phyloP scores from a whole-genome alignment of 208 protist genomes.

The Leishmania aethiopica region DNA sequence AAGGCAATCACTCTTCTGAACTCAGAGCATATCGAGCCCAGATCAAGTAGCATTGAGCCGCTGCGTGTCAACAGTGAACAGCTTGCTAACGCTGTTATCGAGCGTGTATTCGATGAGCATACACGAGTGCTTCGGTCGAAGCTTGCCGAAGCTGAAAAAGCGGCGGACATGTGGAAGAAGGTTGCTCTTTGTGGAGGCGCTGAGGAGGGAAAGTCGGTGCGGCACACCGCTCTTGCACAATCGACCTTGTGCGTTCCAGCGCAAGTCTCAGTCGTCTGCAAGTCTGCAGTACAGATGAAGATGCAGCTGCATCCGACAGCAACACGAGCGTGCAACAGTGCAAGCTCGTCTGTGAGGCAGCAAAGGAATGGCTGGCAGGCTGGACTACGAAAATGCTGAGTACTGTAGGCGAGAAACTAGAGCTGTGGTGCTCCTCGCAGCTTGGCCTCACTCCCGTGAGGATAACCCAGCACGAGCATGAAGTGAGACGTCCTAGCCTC shows the following conservation, averaged over 20 bases:
- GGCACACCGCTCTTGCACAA: not conserved
- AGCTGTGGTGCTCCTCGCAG: constrained; percentile 1
- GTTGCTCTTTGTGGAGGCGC: constrained; percentile 12
- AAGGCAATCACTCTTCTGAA: constrained; percentile 13
- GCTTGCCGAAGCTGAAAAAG: constrained; percentile 24
- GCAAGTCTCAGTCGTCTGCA: not conserved
- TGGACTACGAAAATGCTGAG: not conserved
- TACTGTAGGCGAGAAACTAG: not conserved
- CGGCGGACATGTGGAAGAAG: constrained; percentile 23
- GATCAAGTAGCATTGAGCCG: not conserved
- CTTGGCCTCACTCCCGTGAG: not conserved
- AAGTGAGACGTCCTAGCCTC: not conserved
- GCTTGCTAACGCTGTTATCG: constrained; percentile 22
- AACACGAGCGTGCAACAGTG: not conserved
- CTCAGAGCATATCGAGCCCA: not conserved
- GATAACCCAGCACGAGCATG: not conserved
- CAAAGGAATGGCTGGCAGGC: not conserved
- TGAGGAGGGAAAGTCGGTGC: not conserved
- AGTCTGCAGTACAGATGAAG: not conserved
- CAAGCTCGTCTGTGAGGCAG: not conserved
- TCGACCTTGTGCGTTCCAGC: not conserved
- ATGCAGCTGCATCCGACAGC: not conserved
- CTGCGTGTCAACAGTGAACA: constrained; percentile 24
- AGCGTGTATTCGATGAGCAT: constrained; percentile 24
- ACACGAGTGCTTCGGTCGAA: constrained; percentile 22